Evolutionary conservation across 345 rosid species (phyloP), one percentile per base, ranked within the genome.

Genomic region (Eucalyptus cloeziana): DNA sequence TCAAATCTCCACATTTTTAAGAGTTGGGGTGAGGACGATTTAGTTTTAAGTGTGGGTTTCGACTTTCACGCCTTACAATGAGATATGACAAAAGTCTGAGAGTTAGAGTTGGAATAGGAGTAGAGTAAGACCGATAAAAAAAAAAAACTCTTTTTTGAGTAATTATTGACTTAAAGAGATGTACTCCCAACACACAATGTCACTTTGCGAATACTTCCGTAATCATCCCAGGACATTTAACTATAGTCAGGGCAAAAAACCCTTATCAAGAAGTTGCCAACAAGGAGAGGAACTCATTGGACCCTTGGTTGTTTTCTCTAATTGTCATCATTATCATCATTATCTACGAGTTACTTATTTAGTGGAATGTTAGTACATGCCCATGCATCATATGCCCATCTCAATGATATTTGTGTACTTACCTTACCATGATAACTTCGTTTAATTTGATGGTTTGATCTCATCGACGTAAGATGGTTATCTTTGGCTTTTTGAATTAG

Each of bases 51-150:
- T 43, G 44, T 43, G 44, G 44, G 44, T 43, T 43, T 43, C 2
- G 8, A 43, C 44, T 2, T 8, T 43, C 8, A 43, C 44, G 1
- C 2, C 44, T 43, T 43, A 7, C 2, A 43, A 43, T 0, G 44
- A 43, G 44, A 2, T 0, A 43, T 2, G 8, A 7, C 8, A 43
- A 43, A 43, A 6, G 44, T 43, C 7, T 43, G 44, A 43, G 7
- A 43, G 44, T 43, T 43, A 43, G 44, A 43, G 44, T 43, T 40
- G 5, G 40, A 40, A 5, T 43, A 7, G 44, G 7, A 43, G 8
- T 7, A 43, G 8, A 43, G 2, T 43, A 43, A 7, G 8, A 43
- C 0, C 7, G 44, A 43, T 43, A 43, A 43, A 43, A 6, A 43
- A 43, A 43, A 43, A 43, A 10, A 37, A 37, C 45, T 76, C 45